phyloP scores from a whole-genome alignment of 129 eudicot genomes.

The Ambrosia trifida region DNA sequence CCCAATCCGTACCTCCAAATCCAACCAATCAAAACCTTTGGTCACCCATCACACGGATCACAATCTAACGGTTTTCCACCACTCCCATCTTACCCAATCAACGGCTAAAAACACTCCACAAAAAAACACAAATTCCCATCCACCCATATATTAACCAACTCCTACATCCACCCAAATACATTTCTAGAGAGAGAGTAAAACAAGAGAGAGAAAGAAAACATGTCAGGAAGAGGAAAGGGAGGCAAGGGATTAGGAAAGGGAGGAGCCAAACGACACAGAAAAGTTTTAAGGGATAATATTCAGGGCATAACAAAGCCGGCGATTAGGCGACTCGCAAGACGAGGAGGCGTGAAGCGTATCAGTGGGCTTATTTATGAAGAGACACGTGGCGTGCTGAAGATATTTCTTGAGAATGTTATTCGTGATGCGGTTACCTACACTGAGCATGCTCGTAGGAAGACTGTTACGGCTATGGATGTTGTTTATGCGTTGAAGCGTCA shows the following conservation, averaged over 20 bases:
- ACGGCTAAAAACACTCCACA: not conserved
- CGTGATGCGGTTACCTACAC: slow-evolving; percentile 24
- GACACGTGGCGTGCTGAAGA: slow-evolving; percentile 28
- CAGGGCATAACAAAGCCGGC: slow-evolving; percentile 26
- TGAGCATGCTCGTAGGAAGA: slow-evolving; percentile 22
- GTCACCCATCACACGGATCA: not conserved
- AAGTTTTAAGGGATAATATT: slow-evolving; percentile 34
- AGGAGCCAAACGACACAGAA: slow-evolving; percentile 36
- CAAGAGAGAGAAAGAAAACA: not conserved
- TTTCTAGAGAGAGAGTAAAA: too few species aligned
- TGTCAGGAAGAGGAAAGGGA: slow-evolving; percentile 38
- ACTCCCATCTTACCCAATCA: not conserved
- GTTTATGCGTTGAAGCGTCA: slow-evolving; percentile 30
- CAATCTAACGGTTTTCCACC: not conserved
- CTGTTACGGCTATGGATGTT: slow-evolving; percentile 30
- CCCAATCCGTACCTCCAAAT: not conserved
- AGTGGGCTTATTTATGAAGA: slow-evolving; percentile 25
- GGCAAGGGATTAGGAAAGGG: slow-evolving; percentile 37
- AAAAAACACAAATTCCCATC: not conserved
- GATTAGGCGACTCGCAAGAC: slow-evolving; percentile 21
- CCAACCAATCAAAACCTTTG: not conserved
- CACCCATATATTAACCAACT: not conserved
- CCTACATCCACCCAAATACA: not conserved
- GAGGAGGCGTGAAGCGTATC: slow-evolving; percentile 31
- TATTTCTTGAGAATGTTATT: slow-evolving; percentile 19